Base-by-base conservation (phyloP, 2,329 filamentous ascomycete genomes). In the Cladosporium velox region DNA sequence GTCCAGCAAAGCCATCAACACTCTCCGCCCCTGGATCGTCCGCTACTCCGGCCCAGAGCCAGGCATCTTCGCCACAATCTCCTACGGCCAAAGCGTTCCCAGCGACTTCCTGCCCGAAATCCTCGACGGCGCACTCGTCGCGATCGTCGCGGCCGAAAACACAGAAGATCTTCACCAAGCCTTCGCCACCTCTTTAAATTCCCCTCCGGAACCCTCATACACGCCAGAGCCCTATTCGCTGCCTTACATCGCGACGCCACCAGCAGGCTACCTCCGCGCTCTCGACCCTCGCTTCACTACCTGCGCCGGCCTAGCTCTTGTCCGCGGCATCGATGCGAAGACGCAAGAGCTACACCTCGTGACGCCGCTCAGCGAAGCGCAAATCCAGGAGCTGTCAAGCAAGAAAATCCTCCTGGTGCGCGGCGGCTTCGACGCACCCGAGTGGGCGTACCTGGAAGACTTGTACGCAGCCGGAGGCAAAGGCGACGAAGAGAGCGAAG, bases 81-180 rank as follows among this genome's bases (percentile, higher is more conserved):
- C 86, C 41, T 90, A 92, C 71, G 87, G 89, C 66, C 88, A 89
- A 70, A 86, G 88, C 67, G 82, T 87, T 4, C 80, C 86, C 0
- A 78, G 85, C 0, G 82, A 84, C 4, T 79, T 90, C 7, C 76
- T 93, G 1, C 80, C 83, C 0, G 88, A 90, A 49, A 83, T 88
- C 0, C 85, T 94, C 52, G 88, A 91, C 70, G 91, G 91, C 18
- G 85, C 86, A n/a, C 75, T 93, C 0, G 78, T 94, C 0, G 88
- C 90, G 0, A 79, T 91, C 7, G 86, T 92, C 0, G 83, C 85
- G 34, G 79, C 91, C 8, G 86, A 90, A 62, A 64, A 66, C 3
- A 26, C 52, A 26, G 35, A 58, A 6, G 60, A 63, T 34, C 34
- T 63, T 14, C 47, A 63, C 7, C 47, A 54, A 41, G 60, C 60